These are phyloP conservation scores for Cutaneotrichosporon cutaneum DNA, from an alignment of 1,284 basidiomycete genomes.

Conservation along the genomic window DNA sequence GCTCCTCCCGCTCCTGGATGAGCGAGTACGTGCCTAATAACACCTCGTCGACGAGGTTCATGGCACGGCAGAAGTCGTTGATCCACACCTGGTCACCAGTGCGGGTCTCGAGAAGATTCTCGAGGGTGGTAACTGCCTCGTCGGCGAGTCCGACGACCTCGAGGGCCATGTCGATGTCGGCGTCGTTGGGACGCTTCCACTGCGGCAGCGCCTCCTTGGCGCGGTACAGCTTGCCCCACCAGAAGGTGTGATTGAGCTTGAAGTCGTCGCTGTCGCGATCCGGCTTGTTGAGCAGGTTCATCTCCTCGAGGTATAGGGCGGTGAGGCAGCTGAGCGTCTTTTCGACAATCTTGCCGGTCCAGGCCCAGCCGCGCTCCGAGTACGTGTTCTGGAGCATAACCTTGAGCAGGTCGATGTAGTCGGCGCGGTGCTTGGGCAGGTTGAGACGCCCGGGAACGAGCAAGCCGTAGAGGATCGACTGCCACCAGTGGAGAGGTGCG, in stretches of 20 bases:
- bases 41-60: constrained; percentile 44
- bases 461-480: constrained; percentile 43
- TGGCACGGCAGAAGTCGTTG: constrained; percentile 90
- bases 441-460: constrained; percentile 40
- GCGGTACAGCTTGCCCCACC: constrained; percentile 83
- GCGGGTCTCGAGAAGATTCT: constrained; percentile 62
- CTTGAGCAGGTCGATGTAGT: constrained; percentile 62
- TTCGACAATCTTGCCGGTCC: constrained; percentile 75
- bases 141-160: constrained; percentile 65
- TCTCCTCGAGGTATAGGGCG: constrained; percentile 75
- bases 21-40: constrained; percentile 39
- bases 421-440: constrained; percentile 30
- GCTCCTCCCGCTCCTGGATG: constrained; percentile 45
- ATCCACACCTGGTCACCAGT: constrained; percentile 66
- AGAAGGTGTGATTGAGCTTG: constrained; percentile 66
- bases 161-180: constrained; percentile 73
- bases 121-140: constrained; percentile 65
- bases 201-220: constrained; percentile 75
- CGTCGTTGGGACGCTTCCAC: constrained; percentile 66
- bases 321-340: constrained; percentile 74
- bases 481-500: constrained; percentile 86
- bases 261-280: constrained; percentile 79
- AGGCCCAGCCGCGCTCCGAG: constrained; percentile 85
- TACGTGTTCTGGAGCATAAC: constrained; percentile 76
- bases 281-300: constrained; percentile 77